A percentile compares a stretch with the other conserved stretches of the same genome.
phyloP scores from a whole-genome alignment of 1,139 yeast genomes.

The Wickerhamiella pararugosa region DNA sequence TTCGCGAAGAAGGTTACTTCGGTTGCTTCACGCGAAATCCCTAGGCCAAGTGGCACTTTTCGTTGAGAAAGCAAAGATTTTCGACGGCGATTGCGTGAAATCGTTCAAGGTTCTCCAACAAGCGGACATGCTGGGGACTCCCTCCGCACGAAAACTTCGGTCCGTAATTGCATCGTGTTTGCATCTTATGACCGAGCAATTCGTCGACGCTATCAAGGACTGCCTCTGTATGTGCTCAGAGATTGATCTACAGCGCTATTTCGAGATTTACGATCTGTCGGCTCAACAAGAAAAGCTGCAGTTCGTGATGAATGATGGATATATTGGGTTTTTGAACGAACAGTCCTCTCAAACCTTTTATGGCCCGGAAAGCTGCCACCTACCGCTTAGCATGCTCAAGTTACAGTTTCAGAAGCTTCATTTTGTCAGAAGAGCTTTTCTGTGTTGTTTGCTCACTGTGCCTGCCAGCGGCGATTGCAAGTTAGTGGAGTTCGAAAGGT shows the following conservation, averaged over 20 bases:
- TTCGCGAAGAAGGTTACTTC: constrained; percentile 23
- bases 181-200: constrained; percentile 18
- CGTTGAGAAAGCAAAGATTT: constrained; percentile 15
- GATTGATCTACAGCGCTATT: constrained; percentile 27
- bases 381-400: constrained; percentile 18
- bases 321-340: constrained; percentile 13
- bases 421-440: constrained; percentile 27
- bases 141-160: constrained; percentile 20
- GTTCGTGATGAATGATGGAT: constrained; percentile 13
- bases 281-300: constrained; percentile 16
- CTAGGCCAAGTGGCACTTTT: constrained; percentile 21
- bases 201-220: constrained; percentile 19
- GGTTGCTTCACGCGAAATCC: constrained; percentile 23
- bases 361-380: constrained; percentile 16
- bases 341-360: constrained; percentile 13
- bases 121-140: constrained; percentile 23
- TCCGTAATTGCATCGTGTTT: constrained; percentile 22
- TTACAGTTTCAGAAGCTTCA: constrained; percentile 26
- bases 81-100: constrained; percentile 24
- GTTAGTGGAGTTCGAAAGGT: constrained; percentile 18
- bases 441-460: constrained; percentile 30
- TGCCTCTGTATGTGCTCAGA: constrained; percentile 21
- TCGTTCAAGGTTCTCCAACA: constrained; percentile 25
- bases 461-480: constrained; percentile 19
- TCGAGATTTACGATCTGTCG: constrained; percentile 29